Evolutionary conservation across 148 eudicot species (phyloP), one percentile per base, ranked within the genome.

Genomic region (Polygonum aviculare): DNA sequence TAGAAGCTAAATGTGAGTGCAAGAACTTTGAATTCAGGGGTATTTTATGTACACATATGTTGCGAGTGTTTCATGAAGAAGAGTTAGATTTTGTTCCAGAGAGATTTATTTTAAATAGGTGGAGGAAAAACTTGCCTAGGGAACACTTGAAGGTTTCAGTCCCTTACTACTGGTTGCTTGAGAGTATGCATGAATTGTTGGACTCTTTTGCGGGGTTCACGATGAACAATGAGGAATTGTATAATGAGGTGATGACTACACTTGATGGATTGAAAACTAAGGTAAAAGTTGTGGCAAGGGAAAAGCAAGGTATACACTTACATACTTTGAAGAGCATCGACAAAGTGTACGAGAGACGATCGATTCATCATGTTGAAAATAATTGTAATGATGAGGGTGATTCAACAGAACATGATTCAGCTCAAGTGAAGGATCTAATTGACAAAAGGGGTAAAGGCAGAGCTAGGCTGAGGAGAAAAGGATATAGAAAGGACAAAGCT

Each of bases 1-100:
- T 63, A 2, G 90, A 87, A 26, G 75, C 89, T 19, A 88, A 89
- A 0, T 93, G 96, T 93, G 96, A 77, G n/a, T 93, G 96, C 55
- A 83, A 86, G 26, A 87, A 91, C 63, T 90, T 90, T 77, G 80
- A 86, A 76, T 79, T 90, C 76, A 86, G 86, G 76, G 98, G 98
- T 14, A 87, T 87, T 78, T 79, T 93, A 26, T 93, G 93, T 36
- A 75, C 91, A 48, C 96, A 93, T 50, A 50, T 50, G n/a, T 1
- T 50, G n/a, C 5, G 54, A 12, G 54, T 50, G 15, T 12, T 50
- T 12, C 54, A 50, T 4, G 18, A 50, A 50, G 54, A 50, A 16
- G 54, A 50, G 15, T 12, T 14, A 3, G 54, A 50, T 50, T 50
- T 50, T 50, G 54, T 50, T 14, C 54, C 54, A 1, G 54, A 50